Base-by-base conservation (phyloP, 1,284 basidiomycete genomes). In the Wolfiporia cocos region DNA sequence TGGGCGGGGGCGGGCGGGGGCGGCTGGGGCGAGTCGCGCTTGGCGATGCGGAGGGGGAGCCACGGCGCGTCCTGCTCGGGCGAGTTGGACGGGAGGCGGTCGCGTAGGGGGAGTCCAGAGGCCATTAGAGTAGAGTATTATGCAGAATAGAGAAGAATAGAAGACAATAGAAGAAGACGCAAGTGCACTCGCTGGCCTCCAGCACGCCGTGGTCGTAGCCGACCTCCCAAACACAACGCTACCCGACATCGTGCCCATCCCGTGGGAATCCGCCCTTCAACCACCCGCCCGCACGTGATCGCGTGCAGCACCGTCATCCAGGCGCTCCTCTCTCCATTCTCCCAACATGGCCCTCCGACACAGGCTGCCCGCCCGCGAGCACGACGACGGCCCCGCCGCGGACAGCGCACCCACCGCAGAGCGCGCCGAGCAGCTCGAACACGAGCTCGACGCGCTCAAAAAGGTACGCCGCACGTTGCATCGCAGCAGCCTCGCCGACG, bases 41-140 rank as follows among this genome's bases (percentile, higher is more conserved):
- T 88, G 28, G 80, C 63, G 49, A 88, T 86, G 46, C 82, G 75
- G 33, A 88, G 73, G 20, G 85, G 85, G 22, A 49, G 50, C 56
- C 55, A 75, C 56, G 79, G 80, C 39, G 23, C 18, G 34, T 41
- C 36, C 9, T 73, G 71, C 57, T 84, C 80, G 17, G 78, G 72
- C 32, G 81, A 71, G 55, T 78, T 80, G 39, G 77, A 77, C 52
- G 76, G 68, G n/a, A 75, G 66, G 42, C 76, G 71, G 52, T 83
- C 81, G 46, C 73, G 68, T 47, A 80, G 61, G 22, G 75, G 76
- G 7, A 50, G 48, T 15, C 44, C 42, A 17, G 57, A 47, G 55
- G 55, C 58, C 60, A 62, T 62, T 51, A 53, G 48, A 37, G n/a
- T n/a, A n/a, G n/a, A n/a, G n/a, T n/a, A n/a, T n/a, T n/a, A n/a